These are phyloP conservation scores for Trametes versicolor DNA, from an alignment of 1,284 basidiomycete genomes.

Conservation along the genomic window DNA sequence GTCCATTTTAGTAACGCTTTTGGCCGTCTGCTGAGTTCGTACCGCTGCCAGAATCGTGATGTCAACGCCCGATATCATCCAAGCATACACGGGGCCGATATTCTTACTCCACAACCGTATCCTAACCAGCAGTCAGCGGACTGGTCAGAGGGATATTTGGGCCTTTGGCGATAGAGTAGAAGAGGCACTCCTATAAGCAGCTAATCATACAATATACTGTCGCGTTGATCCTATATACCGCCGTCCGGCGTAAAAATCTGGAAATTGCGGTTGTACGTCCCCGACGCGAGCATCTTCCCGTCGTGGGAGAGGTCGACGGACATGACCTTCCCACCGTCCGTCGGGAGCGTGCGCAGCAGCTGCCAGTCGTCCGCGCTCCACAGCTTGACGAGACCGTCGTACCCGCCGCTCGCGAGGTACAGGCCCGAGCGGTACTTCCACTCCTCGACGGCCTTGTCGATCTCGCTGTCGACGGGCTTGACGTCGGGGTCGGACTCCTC, in stretches of 20 bases:
- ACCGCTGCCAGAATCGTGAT: not conserved
- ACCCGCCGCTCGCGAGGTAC: conserved; percentile 94
- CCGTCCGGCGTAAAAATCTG: conserved; percentile 87
- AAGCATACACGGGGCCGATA: too few relatives aligned
- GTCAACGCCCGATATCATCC: too few relatives aligned
- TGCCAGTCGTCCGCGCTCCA: conserved; percentile 99
- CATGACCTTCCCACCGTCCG: conserved; percentile 98
- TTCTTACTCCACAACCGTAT: too few relatives aligned
- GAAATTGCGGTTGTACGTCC: conserved; percentile 94
- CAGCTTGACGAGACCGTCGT: conserved; percentile 94
- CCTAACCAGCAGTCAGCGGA: too few relatives aligned
- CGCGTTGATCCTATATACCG: conserved; percentile 2
- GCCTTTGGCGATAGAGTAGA: not conserved
- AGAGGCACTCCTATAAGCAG: conserved; percentile 1
- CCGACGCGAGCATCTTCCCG: conserved; percentile 86
- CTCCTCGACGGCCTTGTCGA: conserved; percentile 53
- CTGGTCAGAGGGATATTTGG: too few relatives aligned
- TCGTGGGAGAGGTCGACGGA: conserved; percentile 91
- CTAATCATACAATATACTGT: conserved; percentile 16
- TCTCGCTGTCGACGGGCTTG: conserved; percentile 29
- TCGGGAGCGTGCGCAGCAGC: conserved; percentile 86
- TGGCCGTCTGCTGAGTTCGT: not conserved
- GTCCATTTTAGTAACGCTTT: not conserved
- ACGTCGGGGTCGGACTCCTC: conserved; percentile 45
- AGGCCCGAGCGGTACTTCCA: conserved; percentile 86